Conservation (phyloP, 768 basidiomycete species). For the Cystofilobasidium macerans region DNA sequence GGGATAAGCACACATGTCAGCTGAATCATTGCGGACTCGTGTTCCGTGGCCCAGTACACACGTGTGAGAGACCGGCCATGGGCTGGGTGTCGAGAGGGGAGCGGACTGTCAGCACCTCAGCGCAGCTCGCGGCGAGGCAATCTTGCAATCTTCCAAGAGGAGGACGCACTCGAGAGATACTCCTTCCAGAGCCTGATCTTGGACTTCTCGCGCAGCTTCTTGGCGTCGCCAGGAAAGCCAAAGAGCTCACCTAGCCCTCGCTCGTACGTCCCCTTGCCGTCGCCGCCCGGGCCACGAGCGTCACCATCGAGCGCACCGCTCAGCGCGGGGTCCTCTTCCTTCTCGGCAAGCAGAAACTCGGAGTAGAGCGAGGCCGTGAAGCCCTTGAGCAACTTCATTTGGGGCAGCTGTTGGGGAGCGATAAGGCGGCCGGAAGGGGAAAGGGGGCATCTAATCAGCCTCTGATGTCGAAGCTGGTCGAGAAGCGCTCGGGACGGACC, state of each 20-base stretch:
- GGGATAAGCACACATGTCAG: not conserved
- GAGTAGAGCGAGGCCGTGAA: constrained; percentile 92
- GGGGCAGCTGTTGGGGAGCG: constrained; percentile 47
- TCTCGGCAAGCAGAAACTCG: constrained; percentile 55
- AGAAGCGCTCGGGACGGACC: constrained; percentile 45
- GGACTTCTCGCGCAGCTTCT: constrained; percentile 39
- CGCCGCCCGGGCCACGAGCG: constrained; percentile 39
- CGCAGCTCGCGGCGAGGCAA: no score
- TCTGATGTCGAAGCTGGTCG: not conserved
- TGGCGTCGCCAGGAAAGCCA: constrained; percentile 40
- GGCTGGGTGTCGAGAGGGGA: constrained; percentile 41
- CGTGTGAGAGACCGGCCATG: constrained; percentile 89
- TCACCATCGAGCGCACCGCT: constrained; percentile 32
- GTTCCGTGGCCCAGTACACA: no score
- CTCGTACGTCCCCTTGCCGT: constrained; percentile 36
- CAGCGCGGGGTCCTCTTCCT: constrained; percentile 12
- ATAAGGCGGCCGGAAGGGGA: no score
- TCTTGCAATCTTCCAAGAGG: not conserved
- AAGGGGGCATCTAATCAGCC: no score
- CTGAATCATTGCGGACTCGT: not conserved
- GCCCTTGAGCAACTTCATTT: constrained; percentile 83
- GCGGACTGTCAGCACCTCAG: no score
- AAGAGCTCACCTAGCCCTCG: constrained; percentile 38
- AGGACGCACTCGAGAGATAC: constrained; percentile 59
- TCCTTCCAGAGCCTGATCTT: constrained; percentile 93